Base-by-base conservation (phyloP, 257 asterid genomes). In the Jacaranda copaia region DNA sequence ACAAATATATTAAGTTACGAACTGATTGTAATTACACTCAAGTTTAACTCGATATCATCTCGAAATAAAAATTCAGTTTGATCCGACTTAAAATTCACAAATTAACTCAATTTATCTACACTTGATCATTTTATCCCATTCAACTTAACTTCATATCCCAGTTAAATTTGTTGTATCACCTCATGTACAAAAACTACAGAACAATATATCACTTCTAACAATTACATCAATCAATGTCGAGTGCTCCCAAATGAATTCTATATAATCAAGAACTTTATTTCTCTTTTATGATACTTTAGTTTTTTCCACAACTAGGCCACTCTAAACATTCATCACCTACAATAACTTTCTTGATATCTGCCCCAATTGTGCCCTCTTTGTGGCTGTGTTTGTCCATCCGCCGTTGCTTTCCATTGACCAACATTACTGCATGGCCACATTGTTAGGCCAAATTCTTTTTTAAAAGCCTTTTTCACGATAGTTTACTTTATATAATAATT, bases 351-450 rank as follows among this genome's bases (percentile, higher is more conserved):
- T 51, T 52, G 51, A 51, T 15, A 15, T 51, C 8, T 32, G 51
- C 75, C 46, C 63, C 9, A 53, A 6, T 53, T 11, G 19, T 32
- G 19, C 6, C 20, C 16, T 16, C 42, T 11, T 35, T 46, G 16
- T 45, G 59, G 48, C 36, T 7, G 48, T 35, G 12, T 36, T 19
- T 63, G 51, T 63, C 69, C 16, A 32, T 16, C 51, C 46, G 32
- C 25, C 36, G 18, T 57, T 40, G 56, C 57, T 43, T 72, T 57
- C 42, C 68, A 11, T 45, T 64, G 46, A 68, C 71, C 55, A 60
- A 5, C 59, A 7, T 45, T 42, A 8, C 15, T 74, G 68, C 68
- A 69, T 68, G 76, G 65, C 66, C 64, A 76, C 68, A 42, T 14
- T 40, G 48, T 69, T 48, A 59, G n/a, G 19, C 55, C 62, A 25